Base-by-base conservation (phyloP, 768 basidiomycete species). In the Psilocybe cyanescens region DNA sequence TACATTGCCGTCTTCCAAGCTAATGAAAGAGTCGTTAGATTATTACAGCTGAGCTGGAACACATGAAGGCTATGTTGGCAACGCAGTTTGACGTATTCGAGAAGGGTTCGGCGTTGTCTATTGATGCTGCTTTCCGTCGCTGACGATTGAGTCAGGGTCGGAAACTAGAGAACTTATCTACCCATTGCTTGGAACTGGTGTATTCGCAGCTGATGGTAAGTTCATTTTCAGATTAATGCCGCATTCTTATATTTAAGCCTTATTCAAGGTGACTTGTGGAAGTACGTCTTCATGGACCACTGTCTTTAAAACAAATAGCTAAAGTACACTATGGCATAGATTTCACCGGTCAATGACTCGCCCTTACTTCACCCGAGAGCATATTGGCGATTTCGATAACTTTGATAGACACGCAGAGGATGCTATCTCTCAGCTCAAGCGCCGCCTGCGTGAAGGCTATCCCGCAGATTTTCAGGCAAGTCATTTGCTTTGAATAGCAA, bases 261-360 rank as follows among this genome's bases (percentile, higher is more conserved):
- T 52, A 14, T 16, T 29, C 3, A 59, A 85, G 86, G 86, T n/a
- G 83, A 87, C 0, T 77, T 83, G 70, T 90, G 89, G 89, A 89
- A 86, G 85, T 86, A 64, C 56, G 79, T 31, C n/a, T 44, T 51
- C 61, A 16, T n/a, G 28, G 19, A 35, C 4, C 12, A 17, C 29
- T 11, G 24, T n/a, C 11, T n/a, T 16, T 35, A 31, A 3, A 33
- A 33, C 17, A 4, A 19, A 19, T 14, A 48, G 57, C 6, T 8
- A 11, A 35, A 8, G 3, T 8, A 61, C 12, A 41, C 35, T 12
- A 8, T 16, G 19, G 31, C 47, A 28, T 56, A 68, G 87, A 65
- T 81, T 87, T 64, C 88, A 90, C 68, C 83, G 89, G 8, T 66
- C 78, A 6, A 87, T 91, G 76, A 86, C 87, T 0, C 83, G 89